Conservation (phyloP, 495 filamentous ascomycete genomes). For the Aspergillus biplanus region DNA sequence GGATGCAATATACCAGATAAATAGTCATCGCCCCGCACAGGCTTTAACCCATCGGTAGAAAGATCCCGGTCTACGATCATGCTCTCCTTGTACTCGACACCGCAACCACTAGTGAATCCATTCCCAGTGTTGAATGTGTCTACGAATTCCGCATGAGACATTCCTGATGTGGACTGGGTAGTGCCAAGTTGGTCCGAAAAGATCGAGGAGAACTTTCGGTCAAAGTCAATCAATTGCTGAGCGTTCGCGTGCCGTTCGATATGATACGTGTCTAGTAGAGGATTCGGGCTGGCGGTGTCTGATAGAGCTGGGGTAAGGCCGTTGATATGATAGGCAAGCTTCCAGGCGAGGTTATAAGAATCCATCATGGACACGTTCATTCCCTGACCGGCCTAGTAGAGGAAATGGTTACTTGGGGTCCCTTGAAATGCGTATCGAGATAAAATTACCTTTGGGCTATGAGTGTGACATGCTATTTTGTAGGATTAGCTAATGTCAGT, state of each 20-base stretch:
- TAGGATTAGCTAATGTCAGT: slow-evolving; percentile 8
- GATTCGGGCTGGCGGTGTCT: slow-evolving; percentile 42
- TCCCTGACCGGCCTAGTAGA: slow-evolving; percentile 72
- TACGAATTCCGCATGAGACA: slow-evolving; percentile 57
- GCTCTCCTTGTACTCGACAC: slow-evolving; percentile 50
- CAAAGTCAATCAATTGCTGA: slow-evolving; percentile 74
- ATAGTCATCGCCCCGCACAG: slow-evolving; percentile 46
- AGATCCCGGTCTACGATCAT: slow-evolving; percentile 37
- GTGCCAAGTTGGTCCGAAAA: slow-evolving; percentile 51
- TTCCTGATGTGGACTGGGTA: slow-evolving; percentile 34
- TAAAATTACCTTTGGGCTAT: slow-evolving; percentile 65
- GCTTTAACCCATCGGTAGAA: slow-evolving; percentile 20
- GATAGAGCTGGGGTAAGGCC: slow-evolving; percentile 51
- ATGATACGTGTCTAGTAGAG: slow-evolving; percentile 71
- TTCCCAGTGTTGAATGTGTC: slow-evolving; percentile 48
- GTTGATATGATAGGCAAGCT: slow-evolving; percentile 70
- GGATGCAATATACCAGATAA: slow-evolving; percentile 44
- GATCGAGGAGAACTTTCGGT: slow-evolving; percentile 59
- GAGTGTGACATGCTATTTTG: slow-evolving; percentile 54
- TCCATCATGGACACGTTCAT: slow-evolving; percentile 92
- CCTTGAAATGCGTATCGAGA: neutral
- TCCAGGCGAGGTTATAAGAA: slow-evolving; percentile 83
- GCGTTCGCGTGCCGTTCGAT: slow-evolving; percentile 69
- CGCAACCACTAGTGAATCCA: slow-evolving; percentile 51
- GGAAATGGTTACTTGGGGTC: neutral